phyloP scores from a whole-genome alignment of 192 early-diverging fungal genomes.

The Piromyces sp. region DNA sequence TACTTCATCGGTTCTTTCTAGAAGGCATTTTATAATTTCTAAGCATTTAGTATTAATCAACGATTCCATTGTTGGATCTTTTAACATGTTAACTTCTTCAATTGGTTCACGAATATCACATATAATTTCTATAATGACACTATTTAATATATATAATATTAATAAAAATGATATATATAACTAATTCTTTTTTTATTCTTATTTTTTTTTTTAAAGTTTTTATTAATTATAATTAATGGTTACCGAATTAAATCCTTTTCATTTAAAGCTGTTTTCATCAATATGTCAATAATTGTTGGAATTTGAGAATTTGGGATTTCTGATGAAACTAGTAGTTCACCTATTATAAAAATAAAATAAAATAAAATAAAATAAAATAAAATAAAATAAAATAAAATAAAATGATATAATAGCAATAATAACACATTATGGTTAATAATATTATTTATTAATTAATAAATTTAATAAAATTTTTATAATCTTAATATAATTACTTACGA shows the following conservation, averaged over 20 bases:
- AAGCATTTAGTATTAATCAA: neutral
- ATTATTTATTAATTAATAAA: no score
- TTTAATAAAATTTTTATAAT: no score
- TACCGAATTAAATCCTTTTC: constrained; percentile 74
- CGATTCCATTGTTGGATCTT: neutral
- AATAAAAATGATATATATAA: no score
- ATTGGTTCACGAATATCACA: constrained; percentile 49
- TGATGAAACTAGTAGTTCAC: constrained; percentile 52
- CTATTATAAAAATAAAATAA: constrained; percentile 8
- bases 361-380: neutral
- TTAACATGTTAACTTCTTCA: constrained; percentile 10
- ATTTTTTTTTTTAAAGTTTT: no score
- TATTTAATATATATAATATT: neutral
- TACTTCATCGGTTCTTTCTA: neutral
- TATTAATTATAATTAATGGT: no score
- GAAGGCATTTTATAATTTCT: neutral
- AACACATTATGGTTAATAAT: no score
- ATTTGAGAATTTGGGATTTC: constrained; percentile 65
- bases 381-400: no score
- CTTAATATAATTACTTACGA: constrained; percentile 46
- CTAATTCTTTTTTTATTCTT: no score
- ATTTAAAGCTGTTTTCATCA: constrained; percentile 54
- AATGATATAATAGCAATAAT: no score
- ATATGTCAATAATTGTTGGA: constrained; percentile 53
- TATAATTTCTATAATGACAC: constrained; percentile 61